Evolutionary conservation across 192 early-diverging fungal genomes (phyloP).

Genomic region (Linnemannia elongata): DNA sequence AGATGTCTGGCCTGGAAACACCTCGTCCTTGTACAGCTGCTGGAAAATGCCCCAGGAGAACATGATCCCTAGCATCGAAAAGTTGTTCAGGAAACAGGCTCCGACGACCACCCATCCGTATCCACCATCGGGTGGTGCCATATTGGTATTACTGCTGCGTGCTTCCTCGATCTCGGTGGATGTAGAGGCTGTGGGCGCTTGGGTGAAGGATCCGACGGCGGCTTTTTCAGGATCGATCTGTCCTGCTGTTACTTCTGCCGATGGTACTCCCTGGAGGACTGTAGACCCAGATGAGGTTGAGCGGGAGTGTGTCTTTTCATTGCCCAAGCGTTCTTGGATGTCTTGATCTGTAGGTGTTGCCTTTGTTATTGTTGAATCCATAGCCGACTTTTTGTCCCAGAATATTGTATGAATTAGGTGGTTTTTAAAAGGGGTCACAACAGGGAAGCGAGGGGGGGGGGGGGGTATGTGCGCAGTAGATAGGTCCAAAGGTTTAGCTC

Average conservation of each 20-base stretch:
- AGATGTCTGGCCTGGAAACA: slow-evolving; percentile 56
- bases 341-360: background rate
- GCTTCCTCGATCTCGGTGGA: background rate
- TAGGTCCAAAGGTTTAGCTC: background rate
- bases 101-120: slow-evolving; percentile 62
- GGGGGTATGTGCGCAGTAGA: background rate
- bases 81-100: slow-evolving; percentile 58
- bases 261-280: background rate
- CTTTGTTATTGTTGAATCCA: background rate
- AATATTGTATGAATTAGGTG: background rate
- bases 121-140: slow-evolving; percentile 57
- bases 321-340: background rate
- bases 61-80: slow-evolving; percentile 60
- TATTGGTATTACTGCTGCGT: background rate
- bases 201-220: background rate
- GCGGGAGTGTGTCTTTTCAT: background rate
- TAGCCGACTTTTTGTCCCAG: background rate
- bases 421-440: background rate
- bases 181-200: background rate
- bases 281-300: background rate
- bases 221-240: background rate
- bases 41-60: slow-evolving; percentile 66
- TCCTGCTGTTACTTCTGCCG: background rate
- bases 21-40: slow-evolving; percentile 58
- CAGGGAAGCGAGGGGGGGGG: background rate